phyloP scores from a whole-genome alignment of 169 alveolate genomes.

The Eimeria praecox region DNA sequence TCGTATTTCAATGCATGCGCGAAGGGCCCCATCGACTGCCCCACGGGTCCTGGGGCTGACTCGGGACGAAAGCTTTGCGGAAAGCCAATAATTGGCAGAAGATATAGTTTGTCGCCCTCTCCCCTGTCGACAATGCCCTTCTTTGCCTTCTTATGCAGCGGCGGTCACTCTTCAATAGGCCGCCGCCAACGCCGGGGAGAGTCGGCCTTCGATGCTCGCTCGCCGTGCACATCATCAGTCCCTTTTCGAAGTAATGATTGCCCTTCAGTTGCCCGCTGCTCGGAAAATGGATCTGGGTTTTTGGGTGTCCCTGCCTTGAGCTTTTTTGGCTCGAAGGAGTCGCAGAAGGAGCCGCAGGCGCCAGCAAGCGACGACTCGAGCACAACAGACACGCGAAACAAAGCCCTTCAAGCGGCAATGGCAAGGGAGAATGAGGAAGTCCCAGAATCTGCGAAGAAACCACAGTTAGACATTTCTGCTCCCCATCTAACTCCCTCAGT shows the following conservation, averaged over 20 bases:
- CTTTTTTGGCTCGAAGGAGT: constrained; percentile 48
- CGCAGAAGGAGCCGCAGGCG: constrained; percentile 8
- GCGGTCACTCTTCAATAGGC: not conserved
- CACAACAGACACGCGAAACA: not conserved
- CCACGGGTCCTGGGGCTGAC: constrained; percentile 61
- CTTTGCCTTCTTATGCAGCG: constrained; percentile 46
- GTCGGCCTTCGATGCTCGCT: constrained; percentile 32
- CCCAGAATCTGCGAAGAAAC: constrained; percentile 49
- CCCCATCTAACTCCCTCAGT: not conserved
- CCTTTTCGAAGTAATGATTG: not conserved
- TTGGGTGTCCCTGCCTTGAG: constrained; percentile 7
- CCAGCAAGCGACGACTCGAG: constrained; percentile 20
- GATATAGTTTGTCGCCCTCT: constrained; percentile 8
- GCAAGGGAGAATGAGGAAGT: constrained; percentile 61
- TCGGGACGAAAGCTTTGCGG: not conserved
- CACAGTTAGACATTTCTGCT: not conserved
- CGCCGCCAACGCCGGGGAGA: constrained; percentile 59
- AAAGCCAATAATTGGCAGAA: not conserved
- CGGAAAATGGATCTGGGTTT: constrained; percentile 45
- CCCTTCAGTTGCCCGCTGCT: constrained; percentile 40
- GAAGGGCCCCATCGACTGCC: constrained; percentile 65
- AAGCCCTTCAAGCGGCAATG: constrained; percentile 9
- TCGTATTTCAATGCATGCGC: not conserved
- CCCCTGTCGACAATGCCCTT: constrained; percentile 70
- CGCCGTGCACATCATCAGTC: constrained; percentile 18